Evolutionary conservation across 177 flowering plant species (phyloP).

Genomic region (Vitis hybrid): DNA sequence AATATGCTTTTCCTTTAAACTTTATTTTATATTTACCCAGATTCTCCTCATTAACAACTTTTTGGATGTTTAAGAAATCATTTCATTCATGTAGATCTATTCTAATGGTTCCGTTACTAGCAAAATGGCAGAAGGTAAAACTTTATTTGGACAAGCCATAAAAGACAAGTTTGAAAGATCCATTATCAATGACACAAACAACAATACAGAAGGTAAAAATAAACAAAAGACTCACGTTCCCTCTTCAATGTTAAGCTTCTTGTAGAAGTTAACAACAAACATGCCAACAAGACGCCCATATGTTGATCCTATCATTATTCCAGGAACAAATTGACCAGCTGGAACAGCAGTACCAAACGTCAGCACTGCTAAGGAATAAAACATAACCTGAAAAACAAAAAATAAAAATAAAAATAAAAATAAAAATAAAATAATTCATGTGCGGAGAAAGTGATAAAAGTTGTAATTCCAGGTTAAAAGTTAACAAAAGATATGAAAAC

Average conservation of each 20-base stretch:
- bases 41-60: too few relatives aligned
- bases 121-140: too few relatives aligned
- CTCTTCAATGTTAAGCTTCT: conserved; percentile 92
- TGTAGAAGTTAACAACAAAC: conserved; percentile 89
- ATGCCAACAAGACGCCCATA: conserved; percentile 99
- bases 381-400: conserved; percentile 71
- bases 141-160: too few relatives aligned
- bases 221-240: conserved; percentile 79
- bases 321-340: conserved; percentile 99
- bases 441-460: background rate
- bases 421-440: background rate
- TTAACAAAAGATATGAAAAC: too few relatives aligned
- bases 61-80: background rate
- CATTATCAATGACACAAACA: too few relatives aligned
- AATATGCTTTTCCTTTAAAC: too few relatives aligned
- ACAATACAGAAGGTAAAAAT: background rate
- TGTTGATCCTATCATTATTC: conserved; percentile 99
- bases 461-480: too few relatives aligned
- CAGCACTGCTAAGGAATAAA: conserved; percentile 91
- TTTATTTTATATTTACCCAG: too few relatives aligned
- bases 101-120: too few relatives aligned
- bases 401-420: background rate
- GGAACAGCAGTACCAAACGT: conserved; percentile 99
- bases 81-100: background rate
- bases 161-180: too few relatives aligned